Conservation (phyloP, 306 rosid species). For the Fagus crenata region DNA sequence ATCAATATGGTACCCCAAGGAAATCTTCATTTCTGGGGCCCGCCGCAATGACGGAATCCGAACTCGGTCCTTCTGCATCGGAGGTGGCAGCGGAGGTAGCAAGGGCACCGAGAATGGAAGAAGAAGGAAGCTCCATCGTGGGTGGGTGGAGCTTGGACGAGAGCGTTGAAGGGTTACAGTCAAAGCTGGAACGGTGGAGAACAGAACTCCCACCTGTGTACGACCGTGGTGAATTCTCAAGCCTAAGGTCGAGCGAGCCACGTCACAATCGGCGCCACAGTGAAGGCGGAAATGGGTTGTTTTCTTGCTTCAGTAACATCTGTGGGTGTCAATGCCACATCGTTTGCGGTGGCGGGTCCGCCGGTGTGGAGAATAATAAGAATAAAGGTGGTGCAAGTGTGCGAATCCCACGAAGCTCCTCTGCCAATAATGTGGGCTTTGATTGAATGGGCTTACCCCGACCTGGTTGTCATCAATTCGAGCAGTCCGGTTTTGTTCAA, state of each 20-base stretch:
- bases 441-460: conserved; percentile 18
- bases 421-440: conserved; percentile 37
- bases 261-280: conserved; percentile 42
- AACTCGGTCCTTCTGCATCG: conserved; percentile 89
- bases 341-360: conserved; percentile 56
- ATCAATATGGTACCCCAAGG: conserved; percentile 13
- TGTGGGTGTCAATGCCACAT: conserved; percentile 86
- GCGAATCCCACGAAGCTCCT: conserved; percentile 39
- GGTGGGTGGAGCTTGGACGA: conserved; percentile 73
- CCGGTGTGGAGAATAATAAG: conserved; percentile 27
- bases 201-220: conserved; percentile 65
- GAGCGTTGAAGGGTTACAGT: conserved; percentile 62
- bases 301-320: conserved; percentile 90
- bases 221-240: conserved; percentile 55
- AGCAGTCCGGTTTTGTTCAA: not conserved
- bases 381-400: conserved; percentile 31
- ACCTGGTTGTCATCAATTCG: not conserved
- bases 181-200: conserved; percentile 83
- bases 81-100: conserved; percentile 83
- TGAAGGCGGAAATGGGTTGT: conserved; percentile 55
- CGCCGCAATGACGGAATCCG: conserved; percentile 60
- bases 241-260: conserved; percentile 23
- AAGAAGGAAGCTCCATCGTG: conserved; percentile 51
- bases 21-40: not conserved
- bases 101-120: conserved; percentile 34